Evolutionary conservation across 2,329 filamentous ascomycete genomes (phyloP), one percentile per base, ranked within the genome.

Genomic region (Cladosporium oxysporum): DNA sequence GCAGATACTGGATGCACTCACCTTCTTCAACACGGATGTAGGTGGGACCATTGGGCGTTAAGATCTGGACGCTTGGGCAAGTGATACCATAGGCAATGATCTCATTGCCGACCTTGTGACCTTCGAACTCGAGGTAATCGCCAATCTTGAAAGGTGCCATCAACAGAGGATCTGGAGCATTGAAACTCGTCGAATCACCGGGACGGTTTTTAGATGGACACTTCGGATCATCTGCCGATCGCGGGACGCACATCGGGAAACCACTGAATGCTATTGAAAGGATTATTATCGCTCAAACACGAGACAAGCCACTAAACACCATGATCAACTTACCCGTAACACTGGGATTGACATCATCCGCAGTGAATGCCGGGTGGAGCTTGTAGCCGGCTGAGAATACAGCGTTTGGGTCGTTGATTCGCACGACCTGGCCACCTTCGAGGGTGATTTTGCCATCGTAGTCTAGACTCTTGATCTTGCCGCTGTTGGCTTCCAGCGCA

Each of bases 231-330:
- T 70, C 72, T 23, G 71, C 64, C 23, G 78, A 79, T 11, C 83
- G 77, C 0, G 81, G 82, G n/a, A 84, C 80, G 65, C 83, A 85
- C 82, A 84, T 84, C 2, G 83, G 83, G 61, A 84, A 84, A 0
- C 83, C 83, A 12, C 79, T 81, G 71, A 83, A 84, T 18, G 61
- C 61, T 63, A 29, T n/a, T 8, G 28, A 12, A 18, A 26, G 28
- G 2, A 16, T 60, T 28, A 47, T 26, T 28, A 16, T 12, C 1
- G 4, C 3, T 10, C 18, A 21, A 6, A 6, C 23, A 26, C 23
- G 3, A 26, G 23, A 26, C 6, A 12, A 55, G 29, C 7, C 52
- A 55, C 16, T 12, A 55, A n/a, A 14, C 31, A 8, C n/a, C 18
- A 23, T 37, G 55, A 11, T 6, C 23, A 10, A 21, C 61, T 31